Conservation (phyloP, 257 asterid genomes). For the Cinchona pubescens region DNA sequence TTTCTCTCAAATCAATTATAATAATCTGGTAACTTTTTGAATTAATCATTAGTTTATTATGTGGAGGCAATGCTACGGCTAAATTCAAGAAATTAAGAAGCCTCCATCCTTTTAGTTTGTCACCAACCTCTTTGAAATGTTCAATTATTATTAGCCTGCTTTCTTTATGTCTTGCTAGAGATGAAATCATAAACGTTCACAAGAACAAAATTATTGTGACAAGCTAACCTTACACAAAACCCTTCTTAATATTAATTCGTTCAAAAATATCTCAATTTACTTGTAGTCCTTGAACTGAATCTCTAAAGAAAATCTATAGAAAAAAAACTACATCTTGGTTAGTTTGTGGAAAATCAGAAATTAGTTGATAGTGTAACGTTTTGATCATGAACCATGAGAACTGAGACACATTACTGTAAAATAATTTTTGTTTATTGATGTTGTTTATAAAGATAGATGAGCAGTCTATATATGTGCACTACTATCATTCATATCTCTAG, state of each 20-base stretch:
- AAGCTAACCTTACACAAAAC: background rate
- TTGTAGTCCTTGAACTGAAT: no score
- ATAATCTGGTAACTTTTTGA: slow-evolving; percentile 36
- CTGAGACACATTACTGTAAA: background rate
- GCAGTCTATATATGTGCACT: no score
- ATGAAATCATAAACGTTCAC: background rate
- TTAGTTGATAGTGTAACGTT: background rate
- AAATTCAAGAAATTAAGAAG: slow-evolving; percentile 39
- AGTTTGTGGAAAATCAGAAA: background rate
- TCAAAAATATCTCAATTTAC: background rate
- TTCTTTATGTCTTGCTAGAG: slow-evolving; percentile 2
- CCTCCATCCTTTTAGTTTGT: slow-evolving; percentile 47
- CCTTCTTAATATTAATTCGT: background rate
- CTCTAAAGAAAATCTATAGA: no score
- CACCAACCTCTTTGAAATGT: slow-evolving; percentile 21
- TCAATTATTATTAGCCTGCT: slow-evolving; percentile 20
- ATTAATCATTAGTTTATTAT: slow-evolving; percentile 33
- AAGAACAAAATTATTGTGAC: slow-evolving; percentile 7
- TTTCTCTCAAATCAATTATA: slow-evolving; percentile 32
- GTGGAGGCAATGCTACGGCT: slow-evolving; percentile 32
- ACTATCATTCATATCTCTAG: no score
- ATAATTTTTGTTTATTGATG: no score
- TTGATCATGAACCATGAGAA: background rate
- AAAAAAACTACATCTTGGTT: background rate
- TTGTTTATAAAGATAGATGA: no score